Evolutionary conservation across 441 rosid species (phyloP), one percentile per base, ranked within the genome.

Genomic region (Pelargonium citronellum): DNA sequence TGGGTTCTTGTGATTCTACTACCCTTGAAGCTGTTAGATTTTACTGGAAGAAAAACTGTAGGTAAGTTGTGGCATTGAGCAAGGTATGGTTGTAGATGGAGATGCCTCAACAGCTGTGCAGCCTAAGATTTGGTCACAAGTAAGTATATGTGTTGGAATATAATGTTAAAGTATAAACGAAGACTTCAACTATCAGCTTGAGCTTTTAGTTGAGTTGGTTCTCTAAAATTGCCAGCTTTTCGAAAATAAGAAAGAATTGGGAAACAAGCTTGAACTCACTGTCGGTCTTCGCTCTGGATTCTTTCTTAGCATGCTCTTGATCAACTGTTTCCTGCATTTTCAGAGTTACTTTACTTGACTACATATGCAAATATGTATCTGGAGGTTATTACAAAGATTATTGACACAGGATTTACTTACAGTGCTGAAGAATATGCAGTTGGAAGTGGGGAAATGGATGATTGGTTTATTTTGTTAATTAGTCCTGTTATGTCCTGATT

Each of bases 241-340:
- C 47, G 6, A 43, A 6, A 51, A 51, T 2, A n/a, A 13, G 57
- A 12, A 12, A 13, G 17, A 12, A 51, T 4, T 51, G 57, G 15
- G 64, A 74, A 30, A 53, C 2, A 71, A 77, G 69, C 67, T 70
- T 63, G 67, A 78, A 83, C 91, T 87, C 75, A 94, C 99, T 3
- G 92, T 87, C 61, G 97, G 99, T 69, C 99, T 80, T 79, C 87
- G 89, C 69, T 90, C 99, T 0, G 97, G 97, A 67, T 80, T 94
- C 87, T 94, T 94, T 86, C 99, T 89, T 67, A 90, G 86, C 97
- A 94, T 91, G 83, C 80, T 86, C 84, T 94, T 94, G 74, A 94
- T 88, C 69, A 94, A 77, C 75, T 94, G 99, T 78, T 94, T 94
- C 83, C 99, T 94, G 15, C 57, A 47, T 24, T 24, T 47, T 47